phyloP scores from a whole-genome alignment of 2,329 filamentous ascomycete species.

The Verticillium nonalfalfae region DNA sequence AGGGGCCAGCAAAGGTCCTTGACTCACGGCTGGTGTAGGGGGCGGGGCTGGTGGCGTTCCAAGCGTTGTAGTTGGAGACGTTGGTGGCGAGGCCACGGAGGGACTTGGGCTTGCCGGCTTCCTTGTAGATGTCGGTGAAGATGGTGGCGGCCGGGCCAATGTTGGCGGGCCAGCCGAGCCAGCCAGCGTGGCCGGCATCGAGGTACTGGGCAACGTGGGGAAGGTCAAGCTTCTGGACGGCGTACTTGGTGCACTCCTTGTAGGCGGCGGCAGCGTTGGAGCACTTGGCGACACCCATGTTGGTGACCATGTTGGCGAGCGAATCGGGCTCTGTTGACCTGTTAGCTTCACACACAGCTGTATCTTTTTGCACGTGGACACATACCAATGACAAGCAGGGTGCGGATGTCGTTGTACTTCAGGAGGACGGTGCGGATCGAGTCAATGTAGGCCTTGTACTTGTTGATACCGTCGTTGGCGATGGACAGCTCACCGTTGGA shows the following conservation, averaged over 20 bases:
- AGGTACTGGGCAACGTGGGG: conserved; percentile 52
- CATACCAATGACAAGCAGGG: conserved; percentile 36
- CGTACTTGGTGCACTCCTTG: conserved; percentile 42
- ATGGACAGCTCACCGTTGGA: conserved; percentile 51
- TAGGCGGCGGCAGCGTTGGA: conserved; percentile 39
- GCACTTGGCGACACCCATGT: conserved; percentile 28
- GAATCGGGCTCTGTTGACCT: conserved; percentile 45
- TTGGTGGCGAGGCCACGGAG: conserved; percentile 52
- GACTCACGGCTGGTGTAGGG: conserved; percentile 32
- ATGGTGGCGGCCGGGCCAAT: conserved; percentile 39
- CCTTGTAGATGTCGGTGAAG: conserved; percentile 40
- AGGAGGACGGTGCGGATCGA: conserved; percentile 33
- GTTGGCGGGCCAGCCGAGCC: conserved; percentile 53
- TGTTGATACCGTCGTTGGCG: conserved; percentile 40
- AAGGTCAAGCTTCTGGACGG: conserved; percentile 43
- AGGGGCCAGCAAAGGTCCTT: no score
- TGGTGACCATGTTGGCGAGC: conserved; percentile 53
- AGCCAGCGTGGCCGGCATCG: conserved; percentile 50
- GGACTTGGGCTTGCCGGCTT: conserved; percentile 39
- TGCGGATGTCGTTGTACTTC: conserved; percentile 34
- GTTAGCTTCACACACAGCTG: conserved; percentile 14
- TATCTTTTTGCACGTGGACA: neutral
- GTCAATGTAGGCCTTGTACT: conserved; percentile 52
- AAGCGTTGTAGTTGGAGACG: conserved; percentile 47
- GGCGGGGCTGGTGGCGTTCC: conserved; percentile 32